Base-by-base conservation (phyloP, 2,329 filamentous ascomycete species). In the Penicillium digitatum region DNA sequence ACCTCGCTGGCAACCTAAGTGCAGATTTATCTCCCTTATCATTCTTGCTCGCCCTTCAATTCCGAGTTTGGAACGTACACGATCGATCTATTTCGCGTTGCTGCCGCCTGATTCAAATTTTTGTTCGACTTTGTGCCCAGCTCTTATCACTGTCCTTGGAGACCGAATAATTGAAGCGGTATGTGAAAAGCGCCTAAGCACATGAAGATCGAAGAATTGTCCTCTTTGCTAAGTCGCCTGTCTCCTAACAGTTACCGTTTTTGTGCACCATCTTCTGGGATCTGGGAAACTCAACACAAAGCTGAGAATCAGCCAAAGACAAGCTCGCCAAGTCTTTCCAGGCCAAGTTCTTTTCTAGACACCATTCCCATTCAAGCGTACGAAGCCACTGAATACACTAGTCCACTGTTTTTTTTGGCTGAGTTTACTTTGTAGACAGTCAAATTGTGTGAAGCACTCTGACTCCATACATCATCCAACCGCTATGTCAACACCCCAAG, bases 401-500 rank as follows among this genome's bases (percentile, higher is more conserved):
- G 22, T 32, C 20, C 52, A 39, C 26, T 45, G 31, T 18, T 22
- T 50, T 22, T 50, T n/a, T 29, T 50, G 16, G 32, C 29, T 46
- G 34, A 12, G 26, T 49, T 29, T 57, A 52, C 56, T 52, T 60
- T 63, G 56, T 59, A 55, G 50, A 60, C 58, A 44, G 46, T 44
- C 48, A 40, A 31, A 32, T 39, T 34, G 32, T 26, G 38, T 53
- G 46, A 51, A 56, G 10, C 34, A 52, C 16, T 12, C 44, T 31
- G 31, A 48, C 44, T 52, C 46, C 27, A 57, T 57, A 29, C 34
- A 37, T 32, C 42, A 50, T 44, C 40, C 34, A 37, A 53, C 55
- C 40, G 61, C 48, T 55, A 74, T 76, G 72, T 71, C 73, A 43
- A 26, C 20, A 29, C 22, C 44, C 24, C 22, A 39, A 48, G 38